phyloP scores from a whole-genome alignment of 1,139 yeast genomes.

The Yamadazyma mexicana region DNA sequence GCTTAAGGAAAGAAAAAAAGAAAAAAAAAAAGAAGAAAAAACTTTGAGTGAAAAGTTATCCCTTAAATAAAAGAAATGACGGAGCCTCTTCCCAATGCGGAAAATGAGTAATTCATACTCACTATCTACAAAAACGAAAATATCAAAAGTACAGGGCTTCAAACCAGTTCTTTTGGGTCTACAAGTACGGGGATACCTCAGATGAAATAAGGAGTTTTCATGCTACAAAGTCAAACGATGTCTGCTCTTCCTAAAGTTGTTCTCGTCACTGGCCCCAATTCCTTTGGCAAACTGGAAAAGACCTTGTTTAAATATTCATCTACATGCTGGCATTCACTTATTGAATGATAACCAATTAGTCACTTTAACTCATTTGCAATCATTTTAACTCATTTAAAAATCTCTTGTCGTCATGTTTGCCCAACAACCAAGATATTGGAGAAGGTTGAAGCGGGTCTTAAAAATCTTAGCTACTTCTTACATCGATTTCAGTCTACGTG shows the following conservation, averaged over 20 bases:
- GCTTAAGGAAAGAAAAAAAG: neutral
- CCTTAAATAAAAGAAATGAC: neutral
- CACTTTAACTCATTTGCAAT: no score
- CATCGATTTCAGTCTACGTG: neutral
- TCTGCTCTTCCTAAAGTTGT: neutral
- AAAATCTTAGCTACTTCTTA: no score
- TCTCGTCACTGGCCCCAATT: neutral
- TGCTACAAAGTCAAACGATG: neutral
- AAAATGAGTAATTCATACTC: constrained; percentile 7
- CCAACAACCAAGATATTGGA: no score
- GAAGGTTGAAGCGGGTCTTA: no score
- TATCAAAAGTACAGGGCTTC: neutral
- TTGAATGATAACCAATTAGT: no score
- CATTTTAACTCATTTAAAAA: no score
- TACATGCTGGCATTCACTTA: no score
- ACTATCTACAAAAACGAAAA: neutral
- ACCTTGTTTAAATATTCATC: no score
- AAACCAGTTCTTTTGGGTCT: neutral
- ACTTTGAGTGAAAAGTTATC: neutral
- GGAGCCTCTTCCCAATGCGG: constrained; percentile 2
- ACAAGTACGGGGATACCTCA: neutral
- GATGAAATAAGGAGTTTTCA: neutral
- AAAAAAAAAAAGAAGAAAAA: neutral
- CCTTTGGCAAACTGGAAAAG: neutral
- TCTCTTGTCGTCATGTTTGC: no score